phyloP scores from a whole-genome alignment of 768 basidiomycete species.

The Lactarius vividus region DNA sequence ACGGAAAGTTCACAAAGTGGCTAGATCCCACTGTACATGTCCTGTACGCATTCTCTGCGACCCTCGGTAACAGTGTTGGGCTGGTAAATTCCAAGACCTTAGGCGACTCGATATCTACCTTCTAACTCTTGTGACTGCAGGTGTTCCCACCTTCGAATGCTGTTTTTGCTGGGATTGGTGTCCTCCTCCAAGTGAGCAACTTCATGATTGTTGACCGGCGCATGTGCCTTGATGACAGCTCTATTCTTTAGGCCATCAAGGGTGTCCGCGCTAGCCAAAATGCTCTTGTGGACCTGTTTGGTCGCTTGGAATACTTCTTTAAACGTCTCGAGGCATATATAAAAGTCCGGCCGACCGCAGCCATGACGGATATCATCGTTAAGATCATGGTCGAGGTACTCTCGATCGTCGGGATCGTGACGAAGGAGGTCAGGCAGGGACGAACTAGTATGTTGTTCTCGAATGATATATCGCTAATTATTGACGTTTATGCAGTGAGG shows the following conservation, averaged over 20 bases:
- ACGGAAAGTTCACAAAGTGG: neutral
- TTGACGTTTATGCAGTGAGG: neutral
- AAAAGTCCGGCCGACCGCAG: neutral
- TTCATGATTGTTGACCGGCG: too few relatives aligned
- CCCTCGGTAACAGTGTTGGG: neutral
- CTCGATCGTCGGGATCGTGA: neutral
- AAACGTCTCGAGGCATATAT: neutral
- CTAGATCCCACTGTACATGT: neutral
- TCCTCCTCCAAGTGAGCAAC: neutral
- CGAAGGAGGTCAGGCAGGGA: neutral
- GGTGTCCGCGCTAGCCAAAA: neutral
- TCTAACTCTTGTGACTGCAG: neutral
- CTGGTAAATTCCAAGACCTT: neutral
- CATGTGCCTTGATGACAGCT: neutral
- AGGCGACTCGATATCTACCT: neutral
- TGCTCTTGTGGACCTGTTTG: neutral
- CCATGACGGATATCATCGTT: neutral
- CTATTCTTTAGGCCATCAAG: neutral
- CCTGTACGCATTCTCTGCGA: neutral
- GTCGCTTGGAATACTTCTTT: neutral
- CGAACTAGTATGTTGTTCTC: neutral
- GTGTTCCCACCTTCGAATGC: neutral
- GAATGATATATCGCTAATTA: neutral
- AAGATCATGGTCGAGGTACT: neutral
- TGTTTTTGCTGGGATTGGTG: neutral